Conservation (phyloP, 1,139 yeast genomes). For the Sugiyamaella castrensis region DNA sequence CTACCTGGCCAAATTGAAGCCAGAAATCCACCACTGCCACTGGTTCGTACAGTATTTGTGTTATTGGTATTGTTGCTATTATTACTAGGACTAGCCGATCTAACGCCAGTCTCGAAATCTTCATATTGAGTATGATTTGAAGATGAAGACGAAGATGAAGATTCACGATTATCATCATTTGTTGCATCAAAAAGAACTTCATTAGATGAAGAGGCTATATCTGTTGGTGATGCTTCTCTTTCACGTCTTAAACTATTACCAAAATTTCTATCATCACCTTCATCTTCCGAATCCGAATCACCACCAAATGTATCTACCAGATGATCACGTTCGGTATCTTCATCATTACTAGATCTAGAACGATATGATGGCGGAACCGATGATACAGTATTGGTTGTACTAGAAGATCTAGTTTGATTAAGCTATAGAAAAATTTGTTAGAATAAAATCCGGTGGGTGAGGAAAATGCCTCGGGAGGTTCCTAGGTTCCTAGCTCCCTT, state of each 20-base stretch:
- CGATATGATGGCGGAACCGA: slow-evolving; percentile 7
- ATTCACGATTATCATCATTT: background rate
- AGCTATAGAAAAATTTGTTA: too few relatives aligned
- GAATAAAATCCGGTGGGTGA: too few relatives aligned
- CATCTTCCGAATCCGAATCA: slow-evolving; percentile 12
- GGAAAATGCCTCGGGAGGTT: too few relatives aligned
- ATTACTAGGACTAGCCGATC: slow-evolving; percentile 1
- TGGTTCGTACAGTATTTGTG: background rate
- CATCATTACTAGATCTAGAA: slow-evolving; percentile 1
- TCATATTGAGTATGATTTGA: slow-evolving; percentile 3
- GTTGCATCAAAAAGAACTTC: slow-evolving; percentile 7
- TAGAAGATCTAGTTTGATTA: too few relatives aligned
- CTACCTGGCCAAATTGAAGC: slow-evolving; percentile 7
- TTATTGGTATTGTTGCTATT: background rate
- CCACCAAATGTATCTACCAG: slow-evolving; percentile 17
- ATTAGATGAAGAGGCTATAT: background rate
- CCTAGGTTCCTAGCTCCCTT: too few relatives aligned
- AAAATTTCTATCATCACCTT: slow-evolving; percentile 13
- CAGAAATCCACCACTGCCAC: slow-evolving; percentile 6
- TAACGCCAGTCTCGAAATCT: slow-evolving; percentile 10
- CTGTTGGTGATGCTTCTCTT: background rate
- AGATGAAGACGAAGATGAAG: slow-evolving; percentile 1
- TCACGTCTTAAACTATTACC: background rate
- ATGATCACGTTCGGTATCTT: slow-evolving; percentile 1
- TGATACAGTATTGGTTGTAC: background rate